Base-by-base conservation (phyloP, 2,329 filamentous ascomycete genomes). In the Graphilbum ipis-grandicollis region DNA sequence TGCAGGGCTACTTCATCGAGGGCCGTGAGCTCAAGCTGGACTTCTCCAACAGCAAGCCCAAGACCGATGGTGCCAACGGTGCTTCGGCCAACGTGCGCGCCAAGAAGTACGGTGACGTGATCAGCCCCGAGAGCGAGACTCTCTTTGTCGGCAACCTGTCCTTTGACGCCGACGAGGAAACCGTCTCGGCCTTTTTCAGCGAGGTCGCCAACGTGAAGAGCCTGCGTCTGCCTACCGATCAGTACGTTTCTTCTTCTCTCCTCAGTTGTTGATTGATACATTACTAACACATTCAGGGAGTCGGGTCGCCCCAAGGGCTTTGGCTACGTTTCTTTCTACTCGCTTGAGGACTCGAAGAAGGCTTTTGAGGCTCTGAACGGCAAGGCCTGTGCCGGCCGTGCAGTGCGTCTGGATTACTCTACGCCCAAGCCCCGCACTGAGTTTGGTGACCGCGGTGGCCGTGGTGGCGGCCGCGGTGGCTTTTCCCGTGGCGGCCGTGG, bases 71-170 rank as follows among this genome's bases (percentile, higher is more conserved):
- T 23, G 40, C 41, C 25, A 43, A 46, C 45, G 46, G 42, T 31
- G 60, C 65, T 43, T 73, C 78, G 44, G 72, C 75, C 45, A 62
- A 65, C 48, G 68, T 79, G 46, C 73, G 76, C 33, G 72, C 75
- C 47, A 57, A 64, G 55, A 68, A 71, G 52, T 88, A 77, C 55
- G 86, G 86, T 46, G 86, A 94, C 57, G 67, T 71, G 48, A 64
- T 76, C 52, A 86, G 79, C 65, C 71, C 80, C 44, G 78, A 82
- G 55, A 81, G 75, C 54, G 79, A 86, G 47, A 94, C 86, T 31
- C 70, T 94, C 41, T 94, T 90, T 60, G 75, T 93, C 46, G 86
- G 85, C 50, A 94, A 94, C 68, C 64, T 94, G 47, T 76, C 81
- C 35, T 94, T 92, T 61, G 75, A 82, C 45, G 75, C 77, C 50